Base-by-base conservation (phyloP, 1,139 yeast genomes). In the Geotrichum histeridarum region DNA sequence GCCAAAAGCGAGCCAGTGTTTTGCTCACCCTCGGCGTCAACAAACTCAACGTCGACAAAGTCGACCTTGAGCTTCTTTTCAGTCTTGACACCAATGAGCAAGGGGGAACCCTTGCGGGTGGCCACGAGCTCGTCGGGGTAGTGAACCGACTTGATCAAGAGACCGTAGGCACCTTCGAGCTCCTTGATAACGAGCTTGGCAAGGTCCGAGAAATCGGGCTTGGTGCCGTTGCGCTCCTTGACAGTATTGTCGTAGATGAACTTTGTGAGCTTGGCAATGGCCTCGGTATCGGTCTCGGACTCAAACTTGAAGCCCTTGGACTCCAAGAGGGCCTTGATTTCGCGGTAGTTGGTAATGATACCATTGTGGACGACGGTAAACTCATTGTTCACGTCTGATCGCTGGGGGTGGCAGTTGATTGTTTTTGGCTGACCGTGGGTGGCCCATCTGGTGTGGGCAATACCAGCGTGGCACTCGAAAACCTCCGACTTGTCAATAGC, bases 371-470 rank as follows among this genome's bases (percentile, higher is more conserved):
- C 98, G 60, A 94, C 85, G 41, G 87, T 83, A 67, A 94, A 94
- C 70, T 91, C 96, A 63, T 86, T 86, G 53, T 74, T 72, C 9
- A 79, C 78, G 70, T 89, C 99, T 0, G 96, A 88, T 64, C 94
- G 77, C 70, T 93, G 99, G 52, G 99, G 99, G 70, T 94, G 99
- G 71, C 98, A 93, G 77, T 94, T 94, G 61, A 74, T 68, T 58
- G 79, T 82, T 65, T 81, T 82, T 55, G 98, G 98, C 66, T 84
- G 88, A 72, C 99, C 99, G 73, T 94, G 99, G 46, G 99, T 94
- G 48, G 99, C 99, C 99, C 99, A 94, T 77, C 99, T 86, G 15
- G 99, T 94, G 73, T 94, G 99, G 42, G 99, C 98, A 70, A 94
- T 93, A 69, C 96, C 99, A 57, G 84, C 93, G 69, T 93, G 99